Evolutionary conservation across 768 basidiomycete genomes (phyloP).

Genomic region (Fomitopsis pulvina): DNA sequence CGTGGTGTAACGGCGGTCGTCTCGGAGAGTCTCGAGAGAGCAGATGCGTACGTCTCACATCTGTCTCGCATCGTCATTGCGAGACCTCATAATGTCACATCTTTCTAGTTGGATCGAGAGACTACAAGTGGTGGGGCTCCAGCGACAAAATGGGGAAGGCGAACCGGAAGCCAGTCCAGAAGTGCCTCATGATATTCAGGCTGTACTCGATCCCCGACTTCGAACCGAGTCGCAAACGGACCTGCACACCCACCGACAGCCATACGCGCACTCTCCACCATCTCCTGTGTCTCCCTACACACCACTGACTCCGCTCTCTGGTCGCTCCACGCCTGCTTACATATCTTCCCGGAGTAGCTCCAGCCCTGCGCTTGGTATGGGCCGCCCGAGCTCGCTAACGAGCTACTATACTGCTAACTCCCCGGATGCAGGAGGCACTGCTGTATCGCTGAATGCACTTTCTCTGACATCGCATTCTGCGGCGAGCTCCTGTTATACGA

Average conservation of each 20-base stretch:
- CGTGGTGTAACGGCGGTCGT: conserved; percentile 82
- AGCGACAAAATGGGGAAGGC: conserved; percentile 33
- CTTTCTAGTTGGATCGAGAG: conserved; percentile 72
- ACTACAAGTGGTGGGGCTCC: conserved; percentile 69
- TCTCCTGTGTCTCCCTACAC: conserved; percentile 3
- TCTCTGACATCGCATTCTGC: conserved; percentile 15
- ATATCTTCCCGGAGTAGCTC: conserved; percentile 8
- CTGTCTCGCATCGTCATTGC: background rate
- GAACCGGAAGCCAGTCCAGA: background rate
- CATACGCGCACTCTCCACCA: conserved; percentile 6
- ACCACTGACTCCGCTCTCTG: conserved; percentile 7
- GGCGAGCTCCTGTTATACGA: conserved; percentile 16
- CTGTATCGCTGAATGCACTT: conserved; percentile 17
- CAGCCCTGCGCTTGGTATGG: conserved; percentile 9
- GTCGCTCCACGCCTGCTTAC: conserved; percentile 10
- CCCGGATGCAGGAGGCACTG: conserved; percentile 8
- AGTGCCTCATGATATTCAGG: background rate
- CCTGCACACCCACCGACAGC: conserved; percentile 4
- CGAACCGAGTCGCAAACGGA: conserved; percentile 2
- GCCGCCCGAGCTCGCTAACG: conserved; percentile 3
- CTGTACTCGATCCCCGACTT: background rate
- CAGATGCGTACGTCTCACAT: conserved; percentile 62
- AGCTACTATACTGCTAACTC: conserved; percentile 6
- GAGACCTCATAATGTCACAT: conserved; percentile 6
- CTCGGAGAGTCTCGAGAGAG: conserved; percentile 80